phyloP scores from a whole-genome alignment of 1,139 yeast species.

The Diutina ranongensis region DNA sequence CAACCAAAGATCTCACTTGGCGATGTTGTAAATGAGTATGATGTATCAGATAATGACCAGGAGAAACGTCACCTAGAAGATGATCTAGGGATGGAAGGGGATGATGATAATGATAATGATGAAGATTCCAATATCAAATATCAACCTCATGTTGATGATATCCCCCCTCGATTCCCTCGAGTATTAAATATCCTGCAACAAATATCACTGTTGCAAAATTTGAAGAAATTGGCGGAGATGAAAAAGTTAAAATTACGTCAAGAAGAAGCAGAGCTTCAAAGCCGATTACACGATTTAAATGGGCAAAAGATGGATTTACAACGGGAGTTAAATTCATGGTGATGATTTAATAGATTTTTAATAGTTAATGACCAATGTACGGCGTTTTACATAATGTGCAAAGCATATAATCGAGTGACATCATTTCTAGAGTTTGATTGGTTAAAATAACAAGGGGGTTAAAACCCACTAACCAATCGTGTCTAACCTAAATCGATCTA shows the following conservation, averaged over 20 bases:
- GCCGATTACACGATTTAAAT: not conserved
- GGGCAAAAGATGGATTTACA: not conserved
- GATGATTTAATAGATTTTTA: not conserved
- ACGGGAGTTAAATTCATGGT: not conserved
- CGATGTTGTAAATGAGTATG: too few species aligned
- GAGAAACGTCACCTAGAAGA: too few species aligned
- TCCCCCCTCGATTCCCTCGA: conserved; percentile 6
- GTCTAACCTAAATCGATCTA: too few species aligned
- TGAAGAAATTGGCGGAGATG: not conserved
- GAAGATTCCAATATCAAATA: conserved; percentile 7
- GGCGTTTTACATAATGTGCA: not conserved
- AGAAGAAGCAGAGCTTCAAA: not conserved
- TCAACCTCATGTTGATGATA: conserved; percentile 9
- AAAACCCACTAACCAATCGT: not conserved
- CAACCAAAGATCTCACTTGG: too few species aligned
- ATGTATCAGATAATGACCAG: too few species aligned
- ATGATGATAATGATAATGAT: conserved; percentile 6
- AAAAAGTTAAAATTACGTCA: conserved; percentile 1
- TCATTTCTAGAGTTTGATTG: not conserved
- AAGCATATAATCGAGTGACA: not conserved
- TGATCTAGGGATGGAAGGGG: too few species aligned
- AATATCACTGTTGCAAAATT: not conserved
- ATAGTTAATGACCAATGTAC: not conserved
- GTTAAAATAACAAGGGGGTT: not conserved
- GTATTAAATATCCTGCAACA: not conserved